Base-by-base conservation (phyloP, 306 rosid species). In the Adenanthera pavonina region DNA sequence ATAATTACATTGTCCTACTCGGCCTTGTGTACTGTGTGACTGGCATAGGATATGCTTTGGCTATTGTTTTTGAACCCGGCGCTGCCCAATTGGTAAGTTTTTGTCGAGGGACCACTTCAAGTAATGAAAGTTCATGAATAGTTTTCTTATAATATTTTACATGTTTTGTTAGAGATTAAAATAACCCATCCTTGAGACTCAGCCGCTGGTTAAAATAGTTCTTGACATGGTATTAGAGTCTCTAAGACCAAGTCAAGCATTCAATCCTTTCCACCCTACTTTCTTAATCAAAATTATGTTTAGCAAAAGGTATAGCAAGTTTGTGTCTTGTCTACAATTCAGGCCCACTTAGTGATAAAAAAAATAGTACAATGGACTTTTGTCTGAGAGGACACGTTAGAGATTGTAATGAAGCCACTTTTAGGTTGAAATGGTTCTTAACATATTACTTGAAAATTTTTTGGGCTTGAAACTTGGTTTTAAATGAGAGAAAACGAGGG, bases 1-100 rank as follows among this genome's bases (percentile, higher is more conserved):
- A 85, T 78, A 94, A 95, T 82, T 95, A 95, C 76, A 40, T 84
- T 72, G 90, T 93, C 75, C 74, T 95, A 73, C 89, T 91, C 76
- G 89, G 94, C 76, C 99, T 95, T 43, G 97, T 95, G 14, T 95
- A 95, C 79, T 93, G 99, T 83, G 98, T 95, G 33, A 95, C 99
- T 17, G 99, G 99, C 81, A 88, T 95, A 61, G 99, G 94, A 17
- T 95, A 95, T 49, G 91, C 96, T 8, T 81, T 95, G 75, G 92
- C 99, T 80, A 91, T 95, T 61, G 30, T 83, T 75, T 93, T 95
- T 47, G 97, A 93, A 82, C 91, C 96, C 2, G 99, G 99, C 14
- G 95, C 97, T 48, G 99, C 99, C 52, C 99, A 95, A 86, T 89
- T 95, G 87, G 99, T 95, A 44, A 89, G 96, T 84, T 57, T 5